A percentile compares a stretch with the other conserved stretches of the same genome.
Evolutionary conservation across 1,284 basidiomycete genomes (phyloP).

Genomic region (Fomitopsis schrenkii): DNA sequence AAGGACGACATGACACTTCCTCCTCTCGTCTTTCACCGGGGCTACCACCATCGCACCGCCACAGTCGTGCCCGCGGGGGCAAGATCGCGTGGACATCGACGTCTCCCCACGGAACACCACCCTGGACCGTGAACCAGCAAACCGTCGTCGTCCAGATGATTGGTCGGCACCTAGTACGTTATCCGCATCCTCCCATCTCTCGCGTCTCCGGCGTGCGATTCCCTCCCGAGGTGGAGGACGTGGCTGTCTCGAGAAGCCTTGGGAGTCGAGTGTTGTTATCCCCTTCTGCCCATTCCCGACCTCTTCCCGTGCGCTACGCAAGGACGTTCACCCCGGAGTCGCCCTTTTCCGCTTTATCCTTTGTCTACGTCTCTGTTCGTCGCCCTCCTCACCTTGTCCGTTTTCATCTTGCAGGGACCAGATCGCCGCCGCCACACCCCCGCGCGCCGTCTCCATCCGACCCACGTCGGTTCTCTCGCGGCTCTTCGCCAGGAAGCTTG

Average conservation of each 20-base stretch:
- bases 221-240: conserved; percentile 49
- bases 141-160: conserved; percentile 35
- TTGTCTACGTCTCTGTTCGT: conserved; percentile 33
- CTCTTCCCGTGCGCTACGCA: conserved; percentile 45
- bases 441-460: conserved; percentile 19
- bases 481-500: conserved; percentile 3
- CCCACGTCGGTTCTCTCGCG: conserved; percentile 7
- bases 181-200: conserved; percentile 56
- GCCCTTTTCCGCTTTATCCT: conserved; percentile 32
- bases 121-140: no score
- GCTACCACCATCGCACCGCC: conserved; percentile 14
- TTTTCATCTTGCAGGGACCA: conserved; percentile 51
- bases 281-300: conserved; percentile 38
- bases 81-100: conserved; percentile 12
- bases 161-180: conserved; percentile 72
- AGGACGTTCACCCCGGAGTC: conserved; percentile 54
- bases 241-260: conserved; percentile 46
- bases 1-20: conserved; percentile 7
- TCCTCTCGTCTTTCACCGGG: conserved; percentile 14
- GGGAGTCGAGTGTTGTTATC: conserved; percentile 43
- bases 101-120: no score
- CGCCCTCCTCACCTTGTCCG: conserved; percentile 31
- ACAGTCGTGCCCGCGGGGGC: conserved; percentile 12
- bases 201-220: conserved; percentile 35
- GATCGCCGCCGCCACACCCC: conserved; percentile 35